Evolutionary conservation across 2,329 filamentous ascomycete species (phyloP).

Genomic region (Botrytis fabae): DNA sequence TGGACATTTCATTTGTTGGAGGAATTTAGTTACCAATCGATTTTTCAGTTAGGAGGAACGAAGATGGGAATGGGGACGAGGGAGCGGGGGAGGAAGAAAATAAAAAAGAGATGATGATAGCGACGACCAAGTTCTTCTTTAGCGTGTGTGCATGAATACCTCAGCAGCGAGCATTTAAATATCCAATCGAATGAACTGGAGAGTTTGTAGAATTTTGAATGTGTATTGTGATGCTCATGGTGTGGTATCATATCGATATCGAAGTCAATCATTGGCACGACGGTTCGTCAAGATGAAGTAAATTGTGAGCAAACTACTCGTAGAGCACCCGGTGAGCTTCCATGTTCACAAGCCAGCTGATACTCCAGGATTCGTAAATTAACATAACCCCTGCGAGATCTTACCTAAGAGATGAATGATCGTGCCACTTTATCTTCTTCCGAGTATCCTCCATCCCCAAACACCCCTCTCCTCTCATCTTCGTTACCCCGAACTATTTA

Average conservation of each 20-base stretch:
- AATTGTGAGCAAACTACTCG: no score
- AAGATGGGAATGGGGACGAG: neutral
- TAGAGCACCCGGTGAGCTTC: no score
- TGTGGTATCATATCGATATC: no score
- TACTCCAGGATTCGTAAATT: neutral
- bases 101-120: slow-evolving; percentile 4
- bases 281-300: no score
- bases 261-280: neutral
- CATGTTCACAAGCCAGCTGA: neutral
- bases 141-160: slow-evolving; percentile 14
- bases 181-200: neutral
- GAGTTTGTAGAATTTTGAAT: neutral
- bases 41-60: slow-evolving; percentile 6
- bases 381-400: neutral
- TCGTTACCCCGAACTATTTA: neutral
- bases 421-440: neutral
- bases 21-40: slow-evolving; percentile 18
- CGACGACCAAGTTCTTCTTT: slow-evolving; percentile 16
- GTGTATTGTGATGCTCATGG: neutral
- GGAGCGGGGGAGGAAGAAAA: slow-evolving; percentile 23
- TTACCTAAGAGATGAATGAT: neutral
- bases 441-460: no score
- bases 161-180: slow-evolving; percentile 3
- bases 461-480: neutral
- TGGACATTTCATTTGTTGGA: slow-evolving; percentile 29